phyloP scores from a whole-genome alignment of 2,329 filamentous ascomycete genomes.

The Alternaria viburni region DNA sequence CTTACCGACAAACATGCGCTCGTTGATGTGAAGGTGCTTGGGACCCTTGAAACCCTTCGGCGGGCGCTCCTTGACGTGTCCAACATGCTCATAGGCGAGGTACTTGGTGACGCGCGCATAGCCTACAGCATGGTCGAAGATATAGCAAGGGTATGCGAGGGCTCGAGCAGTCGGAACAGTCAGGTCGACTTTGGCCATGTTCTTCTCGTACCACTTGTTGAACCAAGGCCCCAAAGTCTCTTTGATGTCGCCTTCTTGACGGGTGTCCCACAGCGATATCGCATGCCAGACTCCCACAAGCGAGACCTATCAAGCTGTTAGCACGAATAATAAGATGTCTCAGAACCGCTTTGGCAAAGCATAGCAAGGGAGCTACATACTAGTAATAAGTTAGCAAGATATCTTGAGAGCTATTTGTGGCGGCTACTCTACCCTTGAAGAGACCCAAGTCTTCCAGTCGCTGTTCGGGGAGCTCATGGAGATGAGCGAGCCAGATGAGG shows the following conservation, averaged over 20 bases:
- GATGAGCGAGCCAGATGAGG: slow-evolving; percentile 16
- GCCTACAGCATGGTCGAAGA: slow-evolving; percentile 37
- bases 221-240: slow-evolving; percentile 15
- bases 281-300: slow-evolving; percentile 17
- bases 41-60: slow-evolving; percentile 27
- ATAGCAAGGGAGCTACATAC: too few relatives aligned
- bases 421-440: neutral
- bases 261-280: slow-evolving; percentile 7
- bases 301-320: slow-evolving; percentile 3
- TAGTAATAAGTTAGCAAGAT: too few relatives aligned
- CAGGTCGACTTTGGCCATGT: slow-evolving; percentile 3
- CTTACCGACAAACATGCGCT: slow-evolving; percentile 28
- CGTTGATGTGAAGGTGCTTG: slow-evolving; percentile 16
- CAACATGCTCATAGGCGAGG: slow-evolving; percentile 39
- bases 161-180: slow-evolving; percentile 7
- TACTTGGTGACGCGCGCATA: slow-evolving; percentile 36
- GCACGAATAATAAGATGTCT: too few relatives aligned
- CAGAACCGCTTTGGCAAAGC: too few relatives aligned
- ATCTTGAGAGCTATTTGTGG: too few relatives aligned
- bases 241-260: slow-evolving; percentile 7
- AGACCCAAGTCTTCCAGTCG: slow-evolving; percentile 16
- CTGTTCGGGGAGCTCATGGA: slow-evolving; percentile 14
- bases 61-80: slow-evolving; percentile 32
- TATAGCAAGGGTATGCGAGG: slow-evolving; percentile 36
- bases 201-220: slow-evolving; percentile 15